Evolutionary conservation across 2,329 filamentous ascomycete genomes (phyloP).

Genomic region (Neofusicoccum ribis): DNA sequence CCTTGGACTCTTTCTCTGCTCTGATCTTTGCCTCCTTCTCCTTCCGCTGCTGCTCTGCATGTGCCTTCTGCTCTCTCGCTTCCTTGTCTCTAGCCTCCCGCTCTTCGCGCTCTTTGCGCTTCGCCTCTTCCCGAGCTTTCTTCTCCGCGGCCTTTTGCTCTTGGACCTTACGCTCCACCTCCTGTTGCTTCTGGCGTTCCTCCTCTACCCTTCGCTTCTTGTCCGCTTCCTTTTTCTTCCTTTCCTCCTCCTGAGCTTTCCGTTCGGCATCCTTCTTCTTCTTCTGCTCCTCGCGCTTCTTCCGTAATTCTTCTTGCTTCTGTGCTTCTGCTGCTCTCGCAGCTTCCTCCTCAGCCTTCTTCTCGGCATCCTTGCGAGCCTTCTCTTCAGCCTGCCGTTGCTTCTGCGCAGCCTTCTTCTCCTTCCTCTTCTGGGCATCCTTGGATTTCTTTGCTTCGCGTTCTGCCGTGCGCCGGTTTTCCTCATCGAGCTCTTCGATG

Average conservation of each 20-base stretch:
- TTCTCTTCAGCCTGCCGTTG: constrained; percentile 88
- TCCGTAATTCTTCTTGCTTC: constrained; percentile 75
- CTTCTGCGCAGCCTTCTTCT: constrained; percentile 87
- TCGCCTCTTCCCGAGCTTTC: constrained; percentile 68
- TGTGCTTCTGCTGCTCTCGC: constrained; percentile 73
- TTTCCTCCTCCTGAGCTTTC: constrained; percentile 88
- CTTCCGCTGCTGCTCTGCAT: constrained; percentile 57
- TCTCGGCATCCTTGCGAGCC: constrained; percentile 82
- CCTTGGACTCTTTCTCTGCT: constrained; percentile 42
- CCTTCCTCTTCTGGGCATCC: constrained; percentile 92
- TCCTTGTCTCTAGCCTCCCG: constrained; percentile 69
- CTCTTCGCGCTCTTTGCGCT: constrained; percentile 74
- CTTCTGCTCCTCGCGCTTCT: constrained; percentile 84
- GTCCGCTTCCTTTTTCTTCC: constrained; percentile 80
- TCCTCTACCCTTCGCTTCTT: constrained; percentile 76
- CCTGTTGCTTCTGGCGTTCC: constrained; percentile 81
- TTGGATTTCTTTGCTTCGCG: constrained; percentile 90
- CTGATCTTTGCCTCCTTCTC: constrained; percentile 60
- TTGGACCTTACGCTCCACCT: constrained; percentile 79
- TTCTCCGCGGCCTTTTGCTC: constrained; percentile 81
- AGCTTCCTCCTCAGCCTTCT: constrained; percentile 81
- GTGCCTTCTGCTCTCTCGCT: constrained; percentile 65
- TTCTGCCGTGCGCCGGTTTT: constrained; percentile 72
- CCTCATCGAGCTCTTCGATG: constrained; percentile 86
- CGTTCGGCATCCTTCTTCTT: constrained; percentile 89